phyloP scores from a whole-genome alignment of 2,329 filamentous ascomycete species.

The Alternaria tenuissima region DNA sequence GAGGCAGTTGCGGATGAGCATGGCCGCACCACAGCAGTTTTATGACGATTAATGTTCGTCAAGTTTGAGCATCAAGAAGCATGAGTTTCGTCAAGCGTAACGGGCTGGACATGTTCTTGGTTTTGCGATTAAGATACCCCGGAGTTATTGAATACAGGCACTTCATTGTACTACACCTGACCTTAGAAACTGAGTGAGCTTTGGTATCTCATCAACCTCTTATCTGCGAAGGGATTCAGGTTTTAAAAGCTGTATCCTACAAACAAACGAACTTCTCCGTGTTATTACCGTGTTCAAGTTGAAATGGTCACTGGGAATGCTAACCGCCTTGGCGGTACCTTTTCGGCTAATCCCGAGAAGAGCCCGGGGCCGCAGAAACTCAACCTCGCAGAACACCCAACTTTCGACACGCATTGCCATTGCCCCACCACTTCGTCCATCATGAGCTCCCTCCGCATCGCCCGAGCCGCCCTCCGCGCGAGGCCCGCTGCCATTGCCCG shows the following conservation, averaged over 20 bases:
- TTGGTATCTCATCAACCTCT: not conserved
- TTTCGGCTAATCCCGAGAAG: constrained; percentile 30
- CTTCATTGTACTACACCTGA: not conserved
- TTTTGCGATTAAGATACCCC: constrained; percentile 45
- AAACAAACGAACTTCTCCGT: not conserved
- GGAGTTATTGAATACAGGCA: constrained; percentile 4
- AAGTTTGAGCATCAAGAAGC: not conserved
- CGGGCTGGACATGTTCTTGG: not conserved
- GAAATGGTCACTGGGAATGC: not conserved
- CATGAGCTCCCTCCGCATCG: constrained; percentile 96
- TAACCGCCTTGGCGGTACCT: not conserved
- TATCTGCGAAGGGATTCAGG: not conserved
- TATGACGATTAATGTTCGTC: constrained; percentile 37
- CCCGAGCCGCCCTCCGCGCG: constrained; percentile 86
- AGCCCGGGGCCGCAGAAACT: constrained; percentile 31
- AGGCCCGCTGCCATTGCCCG: constrained; percentile 77
- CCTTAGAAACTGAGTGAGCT: too few species aligned
- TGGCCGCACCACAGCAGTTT: constrained; percentile 63
- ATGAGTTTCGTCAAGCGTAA: not conserved
- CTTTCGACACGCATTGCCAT: constrained; percentile 50
- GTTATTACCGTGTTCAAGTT: not conserved
- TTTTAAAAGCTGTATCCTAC: not conserved
- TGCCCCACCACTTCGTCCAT: constrained; percentile 47
- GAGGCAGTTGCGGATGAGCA: constrained; percentile 75
- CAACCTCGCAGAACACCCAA: constrained; percentile 39